Conservation (phyloP, 2,329 filamentous ascomycete genomes). For the Trichoderma citrinoviride region DNA sequence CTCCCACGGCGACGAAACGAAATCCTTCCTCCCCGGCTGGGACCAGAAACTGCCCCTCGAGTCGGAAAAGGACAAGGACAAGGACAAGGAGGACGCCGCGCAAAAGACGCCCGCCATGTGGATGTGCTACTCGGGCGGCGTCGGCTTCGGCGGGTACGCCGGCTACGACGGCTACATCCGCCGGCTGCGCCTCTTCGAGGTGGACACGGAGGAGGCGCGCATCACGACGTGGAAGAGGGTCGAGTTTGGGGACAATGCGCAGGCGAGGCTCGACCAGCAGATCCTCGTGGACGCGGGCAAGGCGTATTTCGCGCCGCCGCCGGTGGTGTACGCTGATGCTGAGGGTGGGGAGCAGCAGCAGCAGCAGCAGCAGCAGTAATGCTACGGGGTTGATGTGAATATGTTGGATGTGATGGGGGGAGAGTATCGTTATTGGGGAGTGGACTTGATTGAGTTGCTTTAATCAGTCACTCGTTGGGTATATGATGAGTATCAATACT, state of each 20-base stretch:
- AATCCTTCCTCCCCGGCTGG: constrained; percentile 20
- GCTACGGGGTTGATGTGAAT: background rate
- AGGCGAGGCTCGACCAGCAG: constrained; percentile 58
- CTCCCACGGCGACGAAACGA: constrained; percentile 33
- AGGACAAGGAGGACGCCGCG: constrained; percentile 34
- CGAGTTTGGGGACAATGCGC: constrained; percentile 58
- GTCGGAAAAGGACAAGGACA: constrained; percentile 29
- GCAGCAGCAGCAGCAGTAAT: background rate
- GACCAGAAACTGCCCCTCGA: constrained; percentile 23
- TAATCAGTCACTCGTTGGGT: too few relatives aligned
- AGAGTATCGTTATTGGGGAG: background rate
- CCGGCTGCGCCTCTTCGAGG: constrained; percentile 82
- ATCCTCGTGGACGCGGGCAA: constrained; percentile 63
- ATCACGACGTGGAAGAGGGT: constrained; percentile 91
- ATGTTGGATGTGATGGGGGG: too few relatives aligned
- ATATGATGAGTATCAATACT: too few relatives aligned
- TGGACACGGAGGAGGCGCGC: constrained; percentile 85
- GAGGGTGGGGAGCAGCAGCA: background rate
- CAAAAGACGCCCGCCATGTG: constrained; percentile 66
- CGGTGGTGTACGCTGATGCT: background rate
- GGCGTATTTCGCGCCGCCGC: constrained; percentile 11
- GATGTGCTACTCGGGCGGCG: constrained; percentile 97
- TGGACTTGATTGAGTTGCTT: too few relatives aligned
- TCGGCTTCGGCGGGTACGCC: constrained; percentile 91
- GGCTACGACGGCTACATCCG: constrained; percentile 85